Evolutionary conservation across 306 rosid genomes (phyloP), one percentile per base, ranked within the genome.

Genomic region (Spatholobus suberectus): DNA sequence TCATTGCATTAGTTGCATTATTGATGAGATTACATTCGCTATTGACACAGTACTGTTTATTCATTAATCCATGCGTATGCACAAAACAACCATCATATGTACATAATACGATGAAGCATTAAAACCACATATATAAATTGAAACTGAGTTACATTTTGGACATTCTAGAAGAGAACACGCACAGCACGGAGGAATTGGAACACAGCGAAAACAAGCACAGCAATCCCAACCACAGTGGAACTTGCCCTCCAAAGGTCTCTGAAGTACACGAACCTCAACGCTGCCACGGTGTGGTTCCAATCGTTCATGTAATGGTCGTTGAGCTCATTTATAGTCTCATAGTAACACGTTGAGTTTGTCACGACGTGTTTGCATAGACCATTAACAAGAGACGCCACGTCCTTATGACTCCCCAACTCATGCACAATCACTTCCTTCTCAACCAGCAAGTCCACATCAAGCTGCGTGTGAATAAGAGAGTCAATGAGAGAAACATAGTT

Each of bases 241-340:
- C 91, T 90, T 4, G 86, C 79, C 7, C 92, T 91, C 91, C 93
- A 91, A n/a, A 87, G 87, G 70, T 91, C 92, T 13, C 86, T 81
- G 54, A 91, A 90, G 40, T 91, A 91, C 5, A 90, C 84, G 52
- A 77, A 86, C 70, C 74, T 81, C 34, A 88, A 46, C 0, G 87
- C 80, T 0, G 92, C 96, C 84, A 85, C 75, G 0, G 81, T 44
- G 3, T 82, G 80, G 29, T 89, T 90, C 92, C 90, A 87, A 5
- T 52, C 2, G 21, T 70, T 85, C 49, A 59, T 71, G 69, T 90
- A 84, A 74, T 88, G 87, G 1, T 8, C 2, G 40, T 86, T 85
- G 0, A 92, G 83, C 0, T 70, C 21, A 10, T 51, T 6, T 4
- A 79, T 73, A 0, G 37, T 41, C 1, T 27, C 21, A 20, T 4